Evolutionary conservation across 345 rosid genomes (phyloP).

Genomic region (Gossypium sturtianum): DNA sequence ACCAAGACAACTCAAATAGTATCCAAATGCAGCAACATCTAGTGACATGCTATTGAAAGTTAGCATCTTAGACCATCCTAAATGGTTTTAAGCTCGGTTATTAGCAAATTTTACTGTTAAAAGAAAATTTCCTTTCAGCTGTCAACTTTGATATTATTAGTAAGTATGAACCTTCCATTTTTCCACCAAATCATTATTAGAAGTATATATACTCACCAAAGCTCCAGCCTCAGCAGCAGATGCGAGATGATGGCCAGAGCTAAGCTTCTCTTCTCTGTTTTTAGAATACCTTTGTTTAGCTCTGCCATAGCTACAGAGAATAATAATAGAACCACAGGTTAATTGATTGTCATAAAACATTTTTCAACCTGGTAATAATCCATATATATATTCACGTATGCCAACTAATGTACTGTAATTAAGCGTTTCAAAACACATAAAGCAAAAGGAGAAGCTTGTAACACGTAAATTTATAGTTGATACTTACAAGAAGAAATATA

Average conservation of each 20-base stretch:
- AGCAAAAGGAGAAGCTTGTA: neutral
- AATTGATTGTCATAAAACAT: neutral
- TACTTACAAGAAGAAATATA: slow-evolving; percentile 91
- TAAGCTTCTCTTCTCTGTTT: slow-evolving; percentile 53
- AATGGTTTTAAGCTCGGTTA: neutral
- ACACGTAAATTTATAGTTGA: neutral
- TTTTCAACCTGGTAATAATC: neutral
- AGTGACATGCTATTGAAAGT: neutral
- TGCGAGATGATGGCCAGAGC: slow-evolving; percentile 75
- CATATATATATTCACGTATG: neutral
- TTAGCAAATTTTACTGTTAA: neutral
- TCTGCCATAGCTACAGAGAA: slow-evolving; percentile 65
- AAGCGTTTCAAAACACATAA: neutral
- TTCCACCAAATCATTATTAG: slow-evolving; percentile 9
- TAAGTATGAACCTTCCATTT: neutral
- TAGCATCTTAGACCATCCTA: neutral
- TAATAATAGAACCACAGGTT: neutral
- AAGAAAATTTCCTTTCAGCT: neutral
- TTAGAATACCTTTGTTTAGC: slow-evolving; percentile 75
- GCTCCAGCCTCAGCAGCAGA: slow-evolving; percentile 98
- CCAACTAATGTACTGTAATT: neutral
- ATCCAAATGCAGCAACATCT: neutral
- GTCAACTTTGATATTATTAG: neutral
- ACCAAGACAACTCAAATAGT: neutral
- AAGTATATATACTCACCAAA: slow-evolving; percentile 51